Evolutionary conservation across 2,329 filamentous ascomycete species (phyloP).

Genomic region (Bipolaris oryzae): DNA sequence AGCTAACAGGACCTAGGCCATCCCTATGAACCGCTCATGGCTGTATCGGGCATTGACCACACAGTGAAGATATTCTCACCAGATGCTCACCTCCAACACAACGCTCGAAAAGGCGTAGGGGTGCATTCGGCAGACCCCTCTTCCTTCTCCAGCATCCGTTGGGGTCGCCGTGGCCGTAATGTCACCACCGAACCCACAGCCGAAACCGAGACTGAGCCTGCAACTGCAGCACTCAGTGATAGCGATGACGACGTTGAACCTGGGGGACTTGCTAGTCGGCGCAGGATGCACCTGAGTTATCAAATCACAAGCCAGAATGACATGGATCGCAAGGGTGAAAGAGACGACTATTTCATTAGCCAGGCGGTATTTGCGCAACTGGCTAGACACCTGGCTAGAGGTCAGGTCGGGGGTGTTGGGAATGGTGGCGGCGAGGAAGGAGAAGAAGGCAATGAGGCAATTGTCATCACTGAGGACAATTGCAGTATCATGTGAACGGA

Average conservation of each 20-base stretch:
- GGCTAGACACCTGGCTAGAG: constrained; percentile 40
- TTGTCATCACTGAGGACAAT: constrained; percentile 41
- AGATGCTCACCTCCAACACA: constrained; percentile 62
- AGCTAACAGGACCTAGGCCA: constrained; percentile 55
- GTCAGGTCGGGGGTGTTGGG: constrained; percentile 22
- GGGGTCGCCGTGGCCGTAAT: constrained; percentile 31
- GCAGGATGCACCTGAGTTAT: constrained; percentile 65
- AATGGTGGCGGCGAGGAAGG: constrained; percentile 27
- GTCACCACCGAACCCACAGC: background rate
- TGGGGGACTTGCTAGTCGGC: constrained; percentile 61
- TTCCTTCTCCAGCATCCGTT: constrained; percentile 50
- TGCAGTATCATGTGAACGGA: constrained; percentile 37
- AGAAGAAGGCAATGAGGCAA: constrained; percentile 29
- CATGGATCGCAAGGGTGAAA: constrained; percentile 62
- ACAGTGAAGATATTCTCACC: constrained; percentile 73
- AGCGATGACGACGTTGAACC: constrained; percentile 49
- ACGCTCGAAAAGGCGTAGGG: constrained; percentile 64
- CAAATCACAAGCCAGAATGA: constrained; percentile 68
- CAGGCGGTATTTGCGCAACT: constrained; percentile 47
- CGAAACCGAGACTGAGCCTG: constrained; percentile 1
- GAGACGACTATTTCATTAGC: constrained; percentile 63
- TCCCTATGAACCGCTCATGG: constrained; percentile 70
- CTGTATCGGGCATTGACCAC: constrained; percentile 70
- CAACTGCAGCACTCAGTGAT: constrained; percentile 19
- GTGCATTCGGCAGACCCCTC: constrained; percentile 56